A percentile compares a stretch with the other conserved stretches of the same genome.
Conservation (phyloP, 1,139 yeast species). For the Blastobotrys apis region DNA sequence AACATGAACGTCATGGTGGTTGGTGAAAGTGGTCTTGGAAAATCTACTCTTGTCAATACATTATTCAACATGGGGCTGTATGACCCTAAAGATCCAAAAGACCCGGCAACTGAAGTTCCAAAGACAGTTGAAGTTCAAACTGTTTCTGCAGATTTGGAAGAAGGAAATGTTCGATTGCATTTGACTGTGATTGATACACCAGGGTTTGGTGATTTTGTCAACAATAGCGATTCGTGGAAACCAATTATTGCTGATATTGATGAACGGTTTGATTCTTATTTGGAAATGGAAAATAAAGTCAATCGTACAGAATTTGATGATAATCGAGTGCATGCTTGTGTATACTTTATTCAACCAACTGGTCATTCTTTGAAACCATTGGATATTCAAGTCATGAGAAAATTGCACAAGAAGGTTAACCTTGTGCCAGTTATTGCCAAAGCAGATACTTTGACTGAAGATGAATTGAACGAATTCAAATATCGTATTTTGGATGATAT, state of each 20-base stretch:
- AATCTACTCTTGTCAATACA: conserved; percentile 87
- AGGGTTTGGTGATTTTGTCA: conserved; percentile 90
- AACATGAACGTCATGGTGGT: conserved; percentile 79
- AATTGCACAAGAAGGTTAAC: conserved; percentile 86
- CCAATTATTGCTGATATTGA: conserved; percentile 92
- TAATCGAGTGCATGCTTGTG: conserved; percentile 95
- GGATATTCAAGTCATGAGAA: conserved; percentile 85
- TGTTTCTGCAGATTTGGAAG: conserved; percentile 73
- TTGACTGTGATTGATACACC: conserved; percentile 86
- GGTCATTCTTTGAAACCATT: conserved; percentile 89
- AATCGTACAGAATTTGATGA: conserved; percentile 70
- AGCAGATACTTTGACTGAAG: conserved; percentile 88
- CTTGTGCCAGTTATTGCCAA: conserved; percentile 93
- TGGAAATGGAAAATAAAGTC: conserved; percentile 86
- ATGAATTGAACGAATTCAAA: conserved; percentile 75
- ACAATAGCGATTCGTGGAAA: conserved; percentile 86
- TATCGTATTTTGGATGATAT: conserved; percentile 68
- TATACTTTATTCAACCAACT: conserved; percentile 94
- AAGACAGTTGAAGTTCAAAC: conserved; percentile 61
- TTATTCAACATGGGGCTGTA: conserved; percentile 77
- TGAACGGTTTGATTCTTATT: conserved; percentile 75
- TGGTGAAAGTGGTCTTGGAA: conserved; percentile 84
- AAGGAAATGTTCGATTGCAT: conserved; percentile 85
- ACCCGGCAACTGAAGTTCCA: conserved; percentile 35
- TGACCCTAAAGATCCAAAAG: conserved; percentile 36